Percentiles rank a stretch among this genome's conserved stretches.
These are phyloP conservation scores for Entophlyctis luteolus DNA, from an alignment of 192 early-diverging fungal species.

Conservation along the genomic window DNA sequence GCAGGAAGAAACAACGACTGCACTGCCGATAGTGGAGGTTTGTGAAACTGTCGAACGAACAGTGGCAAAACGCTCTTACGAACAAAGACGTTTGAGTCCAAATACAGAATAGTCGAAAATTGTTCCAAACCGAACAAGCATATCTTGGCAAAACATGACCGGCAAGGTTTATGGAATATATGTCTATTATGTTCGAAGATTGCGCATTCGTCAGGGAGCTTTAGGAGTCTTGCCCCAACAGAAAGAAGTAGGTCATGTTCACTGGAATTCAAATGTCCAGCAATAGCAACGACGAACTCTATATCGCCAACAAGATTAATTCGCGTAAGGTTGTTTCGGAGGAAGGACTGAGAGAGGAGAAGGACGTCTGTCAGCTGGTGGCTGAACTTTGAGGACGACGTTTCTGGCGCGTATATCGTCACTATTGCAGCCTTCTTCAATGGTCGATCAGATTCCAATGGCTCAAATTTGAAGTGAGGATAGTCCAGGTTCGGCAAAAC, in stretches of 20 bases:
- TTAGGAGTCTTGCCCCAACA: not conserved
- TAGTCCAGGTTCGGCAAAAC: no score
- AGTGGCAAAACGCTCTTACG: no score
- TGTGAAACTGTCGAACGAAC: no score
- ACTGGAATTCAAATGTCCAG: not conserved
- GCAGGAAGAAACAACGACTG: not conserved
- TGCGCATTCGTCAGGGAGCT: not conserved
- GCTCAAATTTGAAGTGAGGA: no score
- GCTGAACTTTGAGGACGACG: not conserved
- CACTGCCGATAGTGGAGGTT: not conserved
- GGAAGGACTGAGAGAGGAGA: not conserved
- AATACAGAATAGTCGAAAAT: not conserved
- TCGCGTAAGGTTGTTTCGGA: not conserved
- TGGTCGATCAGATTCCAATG: not conserved
- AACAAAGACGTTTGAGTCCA: not conserved
- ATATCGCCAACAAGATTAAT: not conserved
- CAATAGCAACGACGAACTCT: slow-evolving; percentile 1
- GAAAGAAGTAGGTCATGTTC: not conserved
- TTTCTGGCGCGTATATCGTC: not conserved
- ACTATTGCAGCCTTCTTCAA: not conserved
- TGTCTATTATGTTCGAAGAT: not conserved
- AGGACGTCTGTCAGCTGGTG: not conserved
- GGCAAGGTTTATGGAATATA: not conserved
- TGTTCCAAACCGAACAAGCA: not conserved
- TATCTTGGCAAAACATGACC: not conserved